These are phyloP conservation scores for Agroathelia rolfsii DNA, from an alignment of 1,284 basidiomycete genomes.

Conservation along the genomic window DNA sequence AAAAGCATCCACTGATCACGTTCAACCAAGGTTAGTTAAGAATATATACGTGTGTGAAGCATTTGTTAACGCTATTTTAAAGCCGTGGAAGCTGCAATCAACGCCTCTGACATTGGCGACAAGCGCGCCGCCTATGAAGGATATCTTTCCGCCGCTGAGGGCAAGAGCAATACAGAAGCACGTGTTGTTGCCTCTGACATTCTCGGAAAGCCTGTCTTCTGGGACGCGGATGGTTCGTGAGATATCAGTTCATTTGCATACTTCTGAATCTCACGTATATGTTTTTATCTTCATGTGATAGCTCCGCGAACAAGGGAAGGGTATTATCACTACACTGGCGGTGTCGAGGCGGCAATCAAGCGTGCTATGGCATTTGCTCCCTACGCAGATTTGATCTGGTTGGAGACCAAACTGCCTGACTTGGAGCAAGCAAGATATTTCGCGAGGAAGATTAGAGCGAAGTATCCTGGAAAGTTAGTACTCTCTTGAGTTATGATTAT, in stretches of 20 bases:
- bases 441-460: constrained; percentile 65
- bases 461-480: constrained; percentile 62
- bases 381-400: constrained; percentile 79
- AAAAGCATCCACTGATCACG: constrained; percentile 64
- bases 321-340: constrained; percentile 86
- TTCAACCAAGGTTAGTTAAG: constrained; percentile 65
- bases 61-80: no score
- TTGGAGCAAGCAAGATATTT: constrained; percentile 74
- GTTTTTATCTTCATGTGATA: constrained; percentile 16
- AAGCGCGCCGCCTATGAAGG: constrained; percentile 49
- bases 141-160: constrained; percentile 50
- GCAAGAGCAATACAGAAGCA: constrained; percentile 70
- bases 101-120: constrained; percentile 36
- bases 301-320: constrained; percentile 87
- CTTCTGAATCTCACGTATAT: neutral
- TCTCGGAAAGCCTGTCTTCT: constrained; percentile 60
- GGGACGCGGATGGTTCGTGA: constrained; percentile 81
- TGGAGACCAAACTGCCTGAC: constrained; percentile 84
- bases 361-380: constrained; percentile 75
- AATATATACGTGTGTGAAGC: constrained; percentile 5
- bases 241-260: constrained; percentile 1
- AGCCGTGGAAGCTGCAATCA: constrained; percentile 35
- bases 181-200: constrained; percentile 66
- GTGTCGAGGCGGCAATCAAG: constrained; percentile 75
- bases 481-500: constrained; percentile 2